Conservation (phyloP, 176 grass and related monocot species). For the Bromus sterilis region DNA sequence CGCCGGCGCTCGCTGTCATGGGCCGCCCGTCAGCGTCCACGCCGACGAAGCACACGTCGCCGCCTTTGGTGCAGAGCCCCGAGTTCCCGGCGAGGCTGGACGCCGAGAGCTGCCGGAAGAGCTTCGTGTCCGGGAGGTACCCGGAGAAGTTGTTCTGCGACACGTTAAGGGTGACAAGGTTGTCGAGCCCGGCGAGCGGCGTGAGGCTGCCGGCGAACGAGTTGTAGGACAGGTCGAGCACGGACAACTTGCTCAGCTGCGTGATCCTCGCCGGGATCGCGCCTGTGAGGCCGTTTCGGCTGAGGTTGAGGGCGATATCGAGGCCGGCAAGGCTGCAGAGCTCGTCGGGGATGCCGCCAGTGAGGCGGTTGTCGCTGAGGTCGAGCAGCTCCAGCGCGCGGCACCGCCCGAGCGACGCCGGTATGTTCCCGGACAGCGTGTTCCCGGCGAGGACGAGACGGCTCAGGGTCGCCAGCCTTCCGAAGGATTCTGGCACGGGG, state of each 20-base stretch:
- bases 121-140: constrained; percentile 93
- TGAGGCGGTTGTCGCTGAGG: constrained; percentile 63
- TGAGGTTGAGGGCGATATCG: constrained; percentile 83
- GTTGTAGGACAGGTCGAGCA: constrained; percentile 87
- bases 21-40: constrained; percentile 46
- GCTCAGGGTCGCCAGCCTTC: constrained; percentile 38
- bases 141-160: constrained; percentile 96
- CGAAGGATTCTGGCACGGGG: constrained; percentile 35
- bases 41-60: constrained; percentile 83
- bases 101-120: constrained; percentile 75
- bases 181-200: constrained; percentile 59
- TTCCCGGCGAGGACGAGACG: constrained; percentile 65
- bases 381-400: constrained; percentile 66
- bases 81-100: constrained; percentile 61
- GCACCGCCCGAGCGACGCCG: constrained; percentile 60
- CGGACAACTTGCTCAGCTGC: constrained; percentile 59
- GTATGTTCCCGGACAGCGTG: constrained; percentile 51
- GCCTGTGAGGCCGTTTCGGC: constrained; percentile 59
- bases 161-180: constrained; percentile 84
- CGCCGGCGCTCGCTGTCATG: neutral
- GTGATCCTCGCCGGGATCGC: constrained; percentile 57
- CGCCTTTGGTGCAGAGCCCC: constrained; percentile 76
- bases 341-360: constrained; percentile 55
- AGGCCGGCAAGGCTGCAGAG: constrained; percentile 57
- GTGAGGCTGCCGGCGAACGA: constrained; percentile 47